Conservation (phyloP, 345 rosid species). For the Citrus glauca region DNA sequence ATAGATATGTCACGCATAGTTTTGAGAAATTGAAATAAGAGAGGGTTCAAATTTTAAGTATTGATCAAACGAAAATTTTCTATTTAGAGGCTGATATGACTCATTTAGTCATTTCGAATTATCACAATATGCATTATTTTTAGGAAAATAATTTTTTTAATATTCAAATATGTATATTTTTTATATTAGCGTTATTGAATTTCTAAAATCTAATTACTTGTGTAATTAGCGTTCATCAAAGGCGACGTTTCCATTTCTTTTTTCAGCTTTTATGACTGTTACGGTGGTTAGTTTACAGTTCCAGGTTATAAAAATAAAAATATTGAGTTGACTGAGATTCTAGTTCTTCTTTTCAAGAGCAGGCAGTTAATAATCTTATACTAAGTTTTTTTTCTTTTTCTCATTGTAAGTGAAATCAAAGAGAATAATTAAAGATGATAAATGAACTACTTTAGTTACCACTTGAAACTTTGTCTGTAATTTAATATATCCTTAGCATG, state of each 20-base stretch:
- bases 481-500: background rate
- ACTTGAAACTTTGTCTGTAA: background rate
- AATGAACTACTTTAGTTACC: conserved; percentile 5
- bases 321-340: conserved; percentile 9
- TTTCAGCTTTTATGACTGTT: conserved; percentile 16
- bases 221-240: background rate
- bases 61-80: too few relatives aligned
- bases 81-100: too few relatives aligned
- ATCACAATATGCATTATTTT: background rate
- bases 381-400: background rate
- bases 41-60: too few relatives aligned
- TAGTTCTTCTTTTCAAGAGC: conserved; percentile 9
- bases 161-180: background rate
- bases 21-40: too few relatives aligned
- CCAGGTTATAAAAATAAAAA: background rate
- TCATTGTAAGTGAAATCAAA: background rate
- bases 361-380: background rate
- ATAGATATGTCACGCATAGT: too few relatives aligned
- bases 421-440: background rate
- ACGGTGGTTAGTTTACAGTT: conserved; percentile 35
- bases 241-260: background rate
- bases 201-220: background rate
- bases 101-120: too few relatives aligned
- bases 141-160: background rate
- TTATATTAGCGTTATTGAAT: background rate